Evolutionary conservation across 169 alveolate species (phyloP).

Genomic region (Babesia caballi): DNA sequence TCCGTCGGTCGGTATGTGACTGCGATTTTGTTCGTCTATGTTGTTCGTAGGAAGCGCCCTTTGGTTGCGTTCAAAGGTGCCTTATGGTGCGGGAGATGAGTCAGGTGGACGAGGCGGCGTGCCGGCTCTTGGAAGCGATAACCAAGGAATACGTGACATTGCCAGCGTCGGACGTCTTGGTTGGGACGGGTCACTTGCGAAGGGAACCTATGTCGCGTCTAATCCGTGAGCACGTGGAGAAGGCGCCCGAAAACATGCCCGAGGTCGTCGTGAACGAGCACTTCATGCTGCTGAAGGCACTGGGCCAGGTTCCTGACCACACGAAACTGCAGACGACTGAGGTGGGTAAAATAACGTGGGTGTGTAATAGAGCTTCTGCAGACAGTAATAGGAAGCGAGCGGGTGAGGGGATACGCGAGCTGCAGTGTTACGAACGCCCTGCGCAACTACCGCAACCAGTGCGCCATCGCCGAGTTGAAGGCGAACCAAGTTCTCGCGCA

Average conservation of each 20-base stretch:
- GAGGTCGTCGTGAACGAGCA: slow-evolving; percentile 9
- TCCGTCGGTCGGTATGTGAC: neutral
- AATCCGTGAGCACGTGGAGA: neutral
- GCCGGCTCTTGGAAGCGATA: slow-evolving; percentile 16
- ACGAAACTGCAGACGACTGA: slow-evolving; percentile 38
- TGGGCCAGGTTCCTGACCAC: slow-evolving; percentile 3
- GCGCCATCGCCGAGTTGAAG: slow-evolving; percentile 20
- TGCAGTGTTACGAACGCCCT: slow-evolving; percentile 11
- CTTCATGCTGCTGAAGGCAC: neutral
- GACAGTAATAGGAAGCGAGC: slow-evolving; percentile 5
- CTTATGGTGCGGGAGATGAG: slow-evolving; percentile 1
- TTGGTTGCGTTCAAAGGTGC: neutral
- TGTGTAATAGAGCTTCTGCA: neutral
- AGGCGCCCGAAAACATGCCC: neutral
- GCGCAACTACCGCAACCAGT: slow-evolving; percentile 28
- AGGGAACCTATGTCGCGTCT: neutral
- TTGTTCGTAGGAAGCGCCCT: neutral
- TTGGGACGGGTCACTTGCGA: neutral
- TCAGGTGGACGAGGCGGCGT: slow-evolving; percentile 44
- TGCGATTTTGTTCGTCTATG: neutral
- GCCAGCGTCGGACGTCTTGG: too few species aligned
- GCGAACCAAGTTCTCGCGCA: slow-evolving; percentile 12
- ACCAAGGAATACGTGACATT: slow-evolving; percentile 3
- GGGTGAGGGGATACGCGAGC: slow-evolving; percentile 13
- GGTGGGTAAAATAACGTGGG: neutral